Conservation (phyloP, 306 rosid species). For the Trifolium dubium region DNA sequence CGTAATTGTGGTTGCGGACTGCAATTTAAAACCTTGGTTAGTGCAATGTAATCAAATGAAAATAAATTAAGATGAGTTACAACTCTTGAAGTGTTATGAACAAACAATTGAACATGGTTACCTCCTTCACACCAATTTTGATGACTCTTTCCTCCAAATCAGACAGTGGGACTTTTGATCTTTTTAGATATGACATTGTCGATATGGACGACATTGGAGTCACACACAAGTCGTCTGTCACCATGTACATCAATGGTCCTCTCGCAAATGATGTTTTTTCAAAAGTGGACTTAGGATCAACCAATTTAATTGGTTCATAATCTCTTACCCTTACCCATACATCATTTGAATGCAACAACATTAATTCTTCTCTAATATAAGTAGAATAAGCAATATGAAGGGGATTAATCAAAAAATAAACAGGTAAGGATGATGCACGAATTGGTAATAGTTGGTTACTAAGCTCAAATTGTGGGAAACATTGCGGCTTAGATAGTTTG, state of each 20-base stretch:
- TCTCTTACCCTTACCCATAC: no score
- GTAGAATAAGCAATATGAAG: no score
- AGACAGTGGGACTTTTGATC: neutral
- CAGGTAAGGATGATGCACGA: no score
- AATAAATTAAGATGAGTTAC: no score
- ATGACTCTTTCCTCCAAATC: neutral
- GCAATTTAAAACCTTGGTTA: no score
- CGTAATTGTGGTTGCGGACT: no score
- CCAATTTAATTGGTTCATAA: no score
- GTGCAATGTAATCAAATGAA: neutral
- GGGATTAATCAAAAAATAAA: no score
- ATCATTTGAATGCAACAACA: no score
- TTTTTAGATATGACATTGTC: neutral
- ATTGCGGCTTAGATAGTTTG: neutral
- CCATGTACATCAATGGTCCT: neutral
- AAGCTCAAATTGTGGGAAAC: neutral
- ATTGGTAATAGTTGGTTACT: neutral
- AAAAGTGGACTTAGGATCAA: neutral
- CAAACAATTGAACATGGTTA: no score
- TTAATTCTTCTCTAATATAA: no score
- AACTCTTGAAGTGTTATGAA: no score
- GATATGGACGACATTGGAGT: neutral
- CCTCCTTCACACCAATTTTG: conserved; percentile 21
- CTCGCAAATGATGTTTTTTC: neutral
- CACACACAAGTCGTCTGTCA: conserved; percentile 34